Percentiles rank a stretch among this genome's conserved stretches.
phyloP scores from a whole-genome alignment of 805 yeast genomes.

The Pichia californica region DNA sequence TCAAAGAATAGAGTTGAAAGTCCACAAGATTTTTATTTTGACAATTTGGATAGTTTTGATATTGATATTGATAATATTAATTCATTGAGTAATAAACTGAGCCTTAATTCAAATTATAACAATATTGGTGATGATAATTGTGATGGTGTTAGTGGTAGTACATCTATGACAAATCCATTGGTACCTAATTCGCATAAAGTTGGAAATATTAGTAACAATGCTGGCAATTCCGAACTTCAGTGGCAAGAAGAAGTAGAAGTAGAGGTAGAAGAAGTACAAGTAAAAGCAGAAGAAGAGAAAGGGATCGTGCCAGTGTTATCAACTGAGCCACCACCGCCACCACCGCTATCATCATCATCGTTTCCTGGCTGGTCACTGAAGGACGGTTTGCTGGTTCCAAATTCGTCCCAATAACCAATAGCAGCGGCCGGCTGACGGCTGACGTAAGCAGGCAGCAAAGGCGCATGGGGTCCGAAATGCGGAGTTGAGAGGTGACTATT shows the following conservation, averaged over 20 bases:
- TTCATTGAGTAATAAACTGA: too few relatives aligned
- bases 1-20: not conserved
- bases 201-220: too few relatives aligned
- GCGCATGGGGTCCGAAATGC: too few relatives aligned
- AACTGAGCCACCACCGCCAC: not conserved
- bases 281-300: too few relatives aligned
- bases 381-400: constrained; percentile 12
- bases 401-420: too few relatives aligned
- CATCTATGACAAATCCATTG: not conserved
- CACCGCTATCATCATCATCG: not conserved
- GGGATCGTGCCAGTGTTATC: not conserved
- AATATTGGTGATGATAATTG: too few relatives aligned
- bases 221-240: not conserved
- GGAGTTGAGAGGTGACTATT: too few relatives aligned
- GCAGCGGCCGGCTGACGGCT: not conserved
- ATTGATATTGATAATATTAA: not conserved
- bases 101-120: too few relatives aligned
- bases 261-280: too few relatives aligned
- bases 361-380: constrained; percentile 2
- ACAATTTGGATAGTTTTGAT: not conserved
- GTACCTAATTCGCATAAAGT: not conserved
- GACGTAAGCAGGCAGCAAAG: not conserved
- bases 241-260: too few relatives aligned
- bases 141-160: too few relatives aligned
- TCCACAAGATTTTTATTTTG: not conserved